phyloP scores from a whole-genome alignment of 2,329 filamentous ascomycete species.

The Helicocarpus griseus region DNA sequence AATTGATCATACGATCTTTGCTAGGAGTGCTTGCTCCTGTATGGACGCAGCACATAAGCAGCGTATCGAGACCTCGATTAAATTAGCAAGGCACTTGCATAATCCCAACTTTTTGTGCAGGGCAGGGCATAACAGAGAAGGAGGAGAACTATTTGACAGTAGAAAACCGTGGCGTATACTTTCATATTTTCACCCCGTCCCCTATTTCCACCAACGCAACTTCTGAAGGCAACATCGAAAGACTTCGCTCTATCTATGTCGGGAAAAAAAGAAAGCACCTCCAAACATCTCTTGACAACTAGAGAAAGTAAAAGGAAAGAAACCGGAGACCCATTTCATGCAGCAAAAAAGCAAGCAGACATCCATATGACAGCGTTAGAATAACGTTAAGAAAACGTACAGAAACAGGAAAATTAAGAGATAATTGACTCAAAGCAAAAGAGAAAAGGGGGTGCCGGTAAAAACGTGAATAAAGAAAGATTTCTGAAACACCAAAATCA shows the following conservation, averaged over 20 bases:
- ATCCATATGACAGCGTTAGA: background rate
- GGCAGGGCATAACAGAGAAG: too few relatives aligned
- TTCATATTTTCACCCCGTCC: too few relatives aligned
- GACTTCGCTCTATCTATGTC: background rate
- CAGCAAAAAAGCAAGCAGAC: background rate
- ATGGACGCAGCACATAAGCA: too few relatives aligned
- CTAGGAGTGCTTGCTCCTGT: too few relatives aligned
- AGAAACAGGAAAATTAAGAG: background rate
- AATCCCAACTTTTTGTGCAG: too few relatives aligned
- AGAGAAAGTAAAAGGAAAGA: background rate
- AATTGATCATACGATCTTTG: too few relatives aligned
- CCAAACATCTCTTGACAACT: background rate
- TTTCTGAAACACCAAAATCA: background rate
- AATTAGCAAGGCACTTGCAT: too few relatives aligned
- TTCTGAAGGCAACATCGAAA: too few relatives aligned
- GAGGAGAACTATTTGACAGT: too few relatives aligned
- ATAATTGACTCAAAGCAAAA: background rate
- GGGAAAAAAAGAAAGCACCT: background rate
- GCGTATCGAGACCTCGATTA: too few relatives aligned
- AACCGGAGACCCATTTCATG: background rate
- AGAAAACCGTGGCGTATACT: too few relatives aligned
- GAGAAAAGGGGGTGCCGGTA: background rate
- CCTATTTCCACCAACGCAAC: too few relatives aligned
- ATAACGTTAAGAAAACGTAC: background rate
- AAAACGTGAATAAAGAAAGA: background rate